Evolutionary conservation across 2,329 filamentous ascomycete species (phyloP).

Genomic region (Epichloe brachyelytri): DNA sequence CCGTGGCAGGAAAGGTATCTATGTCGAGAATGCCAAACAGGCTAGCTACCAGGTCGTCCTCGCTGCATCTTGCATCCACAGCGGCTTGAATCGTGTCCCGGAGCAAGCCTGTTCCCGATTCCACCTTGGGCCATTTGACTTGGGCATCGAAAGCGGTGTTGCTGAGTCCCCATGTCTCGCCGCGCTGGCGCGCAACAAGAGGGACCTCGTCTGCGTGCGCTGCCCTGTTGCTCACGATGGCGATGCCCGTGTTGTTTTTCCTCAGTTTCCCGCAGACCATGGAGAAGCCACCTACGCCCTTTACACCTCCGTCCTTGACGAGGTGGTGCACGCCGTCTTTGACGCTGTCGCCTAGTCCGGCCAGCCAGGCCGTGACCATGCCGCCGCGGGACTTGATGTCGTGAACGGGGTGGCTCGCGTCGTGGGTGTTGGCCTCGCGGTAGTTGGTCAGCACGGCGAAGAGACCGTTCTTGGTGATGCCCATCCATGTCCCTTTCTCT

Average conservation of each 20-base stretch:
- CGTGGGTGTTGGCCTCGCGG: constrained; percentile 38
- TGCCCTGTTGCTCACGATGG: constrained; percentile 49
- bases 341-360: constrained; percentile 31
- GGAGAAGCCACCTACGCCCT: constrained; percentile 53
- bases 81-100: constrained; percentile 28
- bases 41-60: constrained; percentile 35
- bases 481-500: constrained; percentile 54
- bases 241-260: constrained; percentile 36
- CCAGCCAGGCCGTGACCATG: constrained; percentile 52
- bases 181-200: constrained; percentile 39
- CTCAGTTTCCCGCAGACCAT: constrained; percentile 51
- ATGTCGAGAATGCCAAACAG: constrained; percentile 44
- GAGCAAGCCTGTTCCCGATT: constrained; percentile 35
- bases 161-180: constrained; percentile 45
- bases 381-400: constrained; percentile 46
- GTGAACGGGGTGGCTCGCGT: constrained; percentile 38
- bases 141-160: constrained; percentile 45
- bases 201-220: constrained; percentile 41
- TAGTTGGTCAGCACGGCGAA: constrained; percentile 57
- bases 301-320: constrained; percentile 38
- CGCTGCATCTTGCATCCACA: constrained; percentile 20
- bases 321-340: constrained; percentile 38
- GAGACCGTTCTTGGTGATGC: constrained; percentile 45
- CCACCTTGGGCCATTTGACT: constrained; percentile 48
- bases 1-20: constrained; percentile 37